Percentiles rank a stretch among this genome's conserved stretches.
Conservation (phyloP, 2,329 filamentous ascomycete species). For the Pseudogymnoascus sp. region DNA sequence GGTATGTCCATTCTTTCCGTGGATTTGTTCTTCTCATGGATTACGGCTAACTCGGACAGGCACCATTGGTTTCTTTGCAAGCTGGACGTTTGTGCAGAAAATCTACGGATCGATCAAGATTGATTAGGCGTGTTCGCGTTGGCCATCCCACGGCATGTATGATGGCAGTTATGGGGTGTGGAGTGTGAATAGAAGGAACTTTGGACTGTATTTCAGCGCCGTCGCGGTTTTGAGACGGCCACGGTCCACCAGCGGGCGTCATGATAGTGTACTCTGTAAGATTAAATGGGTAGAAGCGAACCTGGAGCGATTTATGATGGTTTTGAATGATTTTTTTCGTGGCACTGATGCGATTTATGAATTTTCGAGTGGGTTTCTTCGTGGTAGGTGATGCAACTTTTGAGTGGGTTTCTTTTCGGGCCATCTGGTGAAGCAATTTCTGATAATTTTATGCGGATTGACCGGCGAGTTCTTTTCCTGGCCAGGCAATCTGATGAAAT, state of each 20-base stretch:
- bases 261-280: conserved; percentile 3
- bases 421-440: too few species aligned
- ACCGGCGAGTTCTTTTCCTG: not conserved
- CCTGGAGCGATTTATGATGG: not conserved
- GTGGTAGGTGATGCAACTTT: too few species aligned
- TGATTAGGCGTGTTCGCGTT: conserved; percentile 45
- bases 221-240: not conserved
- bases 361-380: too few species aligned
- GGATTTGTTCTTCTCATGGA: conserved; percentile 11
- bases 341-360: too few species aligned
- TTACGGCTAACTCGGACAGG: conserved; percentile 43
- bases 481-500: not conserved
- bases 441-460: not conserved
- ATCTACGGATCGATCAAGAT: conserved; percentile 99
- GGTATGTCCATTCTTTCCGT: too few species aligned
- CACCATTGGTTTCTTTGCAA: conserved; percentile 90
- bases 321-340: too few species aligned
- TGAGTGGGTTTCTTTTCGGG: too few species aligned
- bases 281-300: not conserved
- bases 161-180: not conserved
- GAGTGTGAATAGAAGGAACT: not conserved
- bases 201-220: not conserved
- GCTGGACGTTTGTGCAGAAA: conserved; percentile 86
- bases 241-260: not conserved
- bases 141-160: not conserved